Evolutionary conservation across 495 filamentous ascomycete species (phyloP).

Genomic region (Podospora pseudocomata): DNA sequence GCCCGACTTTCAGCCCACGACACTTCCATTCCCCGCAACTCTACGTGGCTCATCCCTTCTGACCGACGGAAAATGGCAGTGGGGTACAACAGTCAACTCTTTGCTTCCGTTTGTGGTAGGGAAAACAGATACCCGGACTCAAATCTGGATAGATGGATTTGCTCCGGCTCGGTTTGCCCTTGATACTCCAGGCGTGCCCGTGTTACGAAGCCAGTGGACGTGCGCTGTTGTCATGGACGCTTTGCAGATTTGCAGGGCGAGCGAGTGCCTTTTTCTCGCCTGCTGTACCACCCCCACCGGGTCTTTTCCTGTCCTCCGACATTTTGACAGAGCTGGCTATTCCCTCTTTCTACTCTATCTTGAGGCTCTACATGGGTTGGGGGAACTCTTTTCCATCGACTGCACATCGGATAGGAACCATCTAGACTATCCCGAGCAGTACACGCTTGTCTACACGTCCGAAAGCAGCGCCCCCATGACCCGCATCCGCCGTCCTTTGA

Average conservation of each 20-base stretch:
- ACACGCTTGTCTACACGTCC: not conserved
- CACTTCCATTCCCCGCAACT: not conserved
- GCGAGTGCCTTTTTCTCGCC: not conserved
- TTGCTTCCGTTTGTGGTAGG: not conserved
- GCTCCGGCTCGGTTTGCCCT: not conserved
- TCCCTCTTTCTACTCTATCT: not conserved
- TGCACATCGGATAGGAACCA: not conserved
- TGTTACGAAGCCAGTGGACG: not conserved
- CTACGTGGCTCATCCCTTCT: not conserved
- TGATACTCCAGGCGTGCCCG: not conserved
- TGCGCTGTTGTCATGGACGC: not conserved
- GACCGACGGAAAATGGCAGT: not conserved
- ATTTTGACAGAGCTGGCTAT: not conserved
- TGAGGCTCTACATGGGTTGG: not conserved
- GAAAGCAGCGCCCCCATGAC: not conserved
- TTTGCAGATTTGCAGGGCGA: not conserved
- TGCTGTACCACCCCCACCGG: not conserved
- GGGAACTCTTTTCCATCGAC: not conserved
- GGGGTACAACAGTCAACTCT: not conserved
- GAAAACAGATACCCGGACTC: not conserved
- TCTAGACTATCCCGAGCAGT: not conserved
- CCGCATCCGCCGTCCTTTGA: not conserved
- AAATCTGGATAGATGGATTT: not conserved
- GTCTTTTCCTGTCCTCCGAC: not conserved
- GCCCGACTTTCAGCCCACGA: not conserved